Base-by-base conservation (phyloP, 1,284 basidiomycete genomes). In the Ustilago esculenta region DNA sequence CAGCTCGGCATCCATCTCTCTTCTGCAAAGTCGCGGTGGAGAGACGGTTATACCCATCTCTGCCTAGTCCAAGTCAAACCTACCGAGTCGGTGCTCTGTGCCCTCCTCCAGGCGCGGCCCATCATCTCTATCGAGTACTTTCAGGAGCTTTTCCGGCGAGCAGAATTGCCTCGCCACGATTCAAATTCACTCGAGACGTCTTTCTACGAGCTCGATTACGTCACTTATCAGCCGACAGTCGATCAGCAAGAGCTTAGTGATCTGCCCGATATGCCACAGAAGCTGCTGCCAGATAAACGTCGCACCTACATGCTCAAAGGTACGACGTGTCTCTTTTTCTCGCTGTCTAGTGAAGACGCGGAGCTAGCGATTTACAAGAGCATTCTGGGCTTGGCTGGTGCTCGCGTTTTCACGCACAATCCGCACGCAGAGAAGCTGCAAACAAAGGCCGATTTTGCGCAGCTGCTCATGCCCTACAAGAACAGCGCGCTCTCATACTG, bases 261-360 rank as follows among this genome's bases (percentile, higher is more conserved):
- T 9, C 29, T 53, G 4, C 52, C 50, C n/a, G 48, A 72, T 18
- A n/a, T 69, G 30, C 43, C 46, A 6, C 24, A 33, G 4, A 48
- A 48, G 30, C 30, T 66, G 7, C 46, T 57, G 2, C 68, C 65
- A 5, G 25, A 68, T 10, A 35, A 55, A 33, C 33, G 37, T 3
- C 52, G 74, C 33, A 65, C 52, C n/a, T 54, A 54, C 30, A 67
- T 76, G 54, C 60, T 76, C 25, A 51, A 43, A 20, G 74, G 69
- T 12, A 74, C 65, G 8, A 76, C 72, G 5, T 58, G 56, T 34
- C 46, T 76, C 17, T 53, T 74, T 21, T 55, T 76, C 14, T 52
- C 52, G 18, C 54, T 60, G 5, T 52, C 64, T 5, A 21, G 12
- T 30, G 59, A 72, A 56, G 59, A 67, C 5, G 33, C 51, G 17